phyloP scores from a whole-genome alignment of 768 basidiomycete genomes.

The Phanerochaete sordida region DNA sequence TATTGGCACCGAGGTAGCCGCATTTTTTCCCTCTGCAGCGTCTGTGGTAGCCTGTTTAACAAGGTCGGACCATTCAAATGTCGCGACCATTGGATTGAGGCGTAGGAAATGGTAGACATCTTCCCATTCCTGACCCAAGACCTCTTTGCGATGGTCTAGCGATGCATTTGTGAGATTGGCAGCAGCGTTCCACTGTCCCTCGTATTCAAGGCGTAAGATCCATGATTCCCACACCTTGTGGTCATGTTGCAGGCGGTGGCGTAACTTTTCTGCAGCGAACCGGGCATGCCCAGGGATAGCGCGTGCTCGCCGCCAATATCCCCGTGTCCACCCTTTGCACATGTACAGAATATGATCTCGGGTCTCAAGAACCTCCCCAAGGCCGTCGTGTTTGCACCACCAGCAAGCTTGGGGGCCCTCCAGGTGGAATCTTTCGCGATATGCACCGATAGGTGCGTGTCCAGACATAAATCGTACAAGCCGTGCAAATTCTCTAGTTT shows the following conservation, averaged over 20 bases:
- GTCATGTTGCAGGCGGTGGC: too few relatives aligned
- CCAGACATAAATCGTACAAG: not conserved
- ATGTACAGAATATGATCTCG: not conserved
- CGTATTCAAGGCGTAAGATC: too few relatives aligned
- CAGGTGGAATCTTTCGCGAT: not conserved
- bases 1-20: too few relatives aligned
- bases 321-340: not conserved
- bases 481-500: not conserved
- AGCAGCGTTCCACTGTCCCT: too few relatives aligned
- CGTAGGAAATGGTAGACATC: not conserved
- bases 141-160: not conserved
- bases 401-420: not conserved
- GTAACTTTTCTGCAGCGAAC: too few relatives aligned
- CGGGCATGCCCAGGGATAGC: not conserved
- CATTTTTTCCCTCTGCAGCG: not conserved
- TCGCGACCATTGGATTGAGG: not conserved
- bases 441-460: not conserved
- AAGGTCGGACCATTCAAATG: slow-evolving; percentile 1
- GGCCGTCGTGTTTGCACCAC: too few relatives aligned
- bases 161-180: not conserved
- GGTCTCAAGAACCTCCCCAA: not conserved
- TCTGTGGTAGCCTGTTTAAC: not conserved
- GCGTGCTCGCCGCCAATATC: not conserved
- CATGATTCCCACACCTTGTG: too few relatives aligned
- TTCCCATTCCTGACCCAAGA: not conserved